Evolutionary conservation across 2,329 filamentous ascomycete genomes (phyloP).

Genomic region (Elsinoe batatas): DNA sequence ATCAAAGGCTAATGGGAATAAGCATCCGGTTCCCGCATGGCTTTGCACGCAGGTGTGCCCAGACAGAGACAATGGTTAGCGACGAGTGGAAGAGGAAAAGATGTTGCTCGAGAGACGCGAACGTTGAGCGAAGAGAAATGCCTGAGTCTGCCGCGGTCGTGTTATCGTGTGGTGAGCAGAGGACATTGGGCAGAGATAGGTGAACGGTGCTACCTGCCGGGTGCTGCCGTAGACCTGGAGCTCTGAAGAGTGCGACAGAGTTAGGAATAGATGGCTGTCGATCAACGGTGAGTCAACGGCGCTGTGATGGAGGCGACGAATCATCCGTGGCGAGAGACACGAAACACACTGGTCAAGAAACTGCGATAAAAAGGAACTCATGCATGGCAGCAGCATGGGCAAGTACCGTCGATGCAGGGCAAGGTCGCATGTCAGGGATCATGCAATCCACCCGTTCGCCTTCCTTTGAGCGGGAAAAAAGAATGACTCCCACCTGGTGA

Average conservation of each 20-base stretch:
- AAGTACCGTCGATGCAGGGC: constrained; percentile 1
- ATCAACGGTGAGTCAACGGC: constrained; percentile 1
- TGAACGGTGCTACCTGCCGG: background rate
- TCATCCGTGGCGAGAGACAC: background rate
- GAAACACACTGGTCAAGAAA: background rate
- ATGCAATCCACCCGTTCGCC: background rate
- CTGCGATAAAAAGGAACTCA: background rate
- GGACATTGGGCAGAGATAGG: constrained; percentile 3
- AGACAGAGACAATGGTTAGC: background rate
- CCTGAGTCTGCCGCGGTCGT: background rate
- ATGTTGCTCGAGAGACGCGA: constrained; percentile 8
- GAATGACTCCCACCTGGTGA: background rate
- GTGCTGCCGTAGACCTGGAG: constrained; percentile 2
- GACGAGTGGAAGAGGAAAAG: constrained; percentile 4
- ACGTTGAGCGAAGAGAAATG: background rate
- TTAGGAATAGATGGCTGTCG: constrained; percentile 4
- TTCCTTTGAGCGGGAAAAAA: background rate
- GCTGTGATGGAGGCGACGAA: background rate
- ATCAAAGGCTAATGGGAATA: constrained; percentile 11
- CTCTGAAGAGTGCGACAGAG: constrained; percentile 4
- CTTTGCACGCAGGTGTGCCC: background rate
- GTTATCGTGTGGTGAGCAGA: background rate
- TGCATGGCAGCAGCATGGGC: background rate
- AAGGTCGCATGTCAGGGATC: background rate
- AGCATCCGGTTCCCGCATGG: constrained; percentile 3